phyloP scores from a whole-genome alignment of 352 stramenopile species.

The Phytophthora crassamura region DNA sequence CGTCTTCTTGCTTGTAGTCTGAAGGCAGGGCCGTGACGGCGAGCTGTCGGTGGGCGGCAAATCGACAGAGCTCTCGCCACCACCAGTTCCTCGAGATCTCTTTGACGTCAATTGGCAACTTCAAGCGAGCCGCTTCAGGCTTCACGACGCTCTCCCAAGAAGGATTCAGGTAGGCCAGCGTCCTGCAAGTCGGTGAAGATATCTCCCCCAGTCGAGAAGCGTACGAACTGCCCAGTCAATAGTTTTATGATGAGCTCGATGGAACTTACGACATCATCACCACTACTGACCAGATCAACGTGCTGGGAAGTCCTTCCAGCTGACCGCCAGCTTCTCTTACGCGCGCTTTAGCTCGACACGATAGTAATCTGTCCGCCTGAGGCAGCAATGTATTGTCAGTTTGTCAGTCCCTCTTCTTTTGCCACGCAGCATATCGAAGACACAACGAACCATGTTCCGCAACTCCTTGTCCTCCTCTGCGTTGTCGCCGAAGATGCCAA shows the following conservation, averaged over 20 bases:
- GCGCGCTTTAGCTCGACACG: slow-evolving; percentile 19
- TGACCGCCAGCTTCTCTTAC: background rate
- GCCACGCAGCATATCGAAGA: background rate
- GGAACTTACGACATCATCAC: background rate
- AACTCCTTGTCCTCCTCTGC: slow-evolving; percentile 18
- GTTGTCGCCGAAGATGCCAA: slow-evolving; percentile 25
- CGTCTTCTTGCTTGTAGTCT: slow-evolving; percentile 54
- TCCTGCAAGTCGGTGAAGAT: slow-evolving; percentile 44
- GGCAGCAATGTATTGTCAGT: background rate
- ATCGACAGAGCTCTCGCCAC: slow-evolving; percentile 40
- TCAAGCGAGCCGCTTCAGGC: slow-evolving; percentile 11
- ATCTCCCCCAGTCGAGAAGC: slow-evolving; percentile 33
- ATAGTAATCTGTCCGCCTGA: slow-evolving; percentile 27
- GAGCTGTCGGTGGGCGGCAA: slow-evolving; percentile 33
- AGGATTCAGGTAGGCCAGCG: slow-evolving; percentile 39
- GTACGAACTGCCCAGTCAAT: slow-evolving; percentile 31
- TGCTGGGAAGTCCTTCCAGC: slow-evolving; percentile 20
- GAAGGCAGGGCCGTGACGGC: background rate
- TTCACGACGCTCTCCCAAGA: slow-evolving; percentile 25
- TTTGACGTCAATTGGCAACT: slow-evolving; percentile 7
- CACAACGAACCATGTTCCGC: slow-evolving; percentile 19
- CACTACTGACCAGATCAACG: slow-evolving; percentile 37
- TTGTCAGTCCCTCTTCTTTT: background rate
- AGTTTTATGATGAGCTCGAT: slow-evolving; percentile 4
- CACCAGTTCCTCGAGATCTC: slow-evolving; percentile 23